Evolutionary conservation across 805 yeast genomes (phyloP).

Genomic region (Candida wancherniae): DNA sequence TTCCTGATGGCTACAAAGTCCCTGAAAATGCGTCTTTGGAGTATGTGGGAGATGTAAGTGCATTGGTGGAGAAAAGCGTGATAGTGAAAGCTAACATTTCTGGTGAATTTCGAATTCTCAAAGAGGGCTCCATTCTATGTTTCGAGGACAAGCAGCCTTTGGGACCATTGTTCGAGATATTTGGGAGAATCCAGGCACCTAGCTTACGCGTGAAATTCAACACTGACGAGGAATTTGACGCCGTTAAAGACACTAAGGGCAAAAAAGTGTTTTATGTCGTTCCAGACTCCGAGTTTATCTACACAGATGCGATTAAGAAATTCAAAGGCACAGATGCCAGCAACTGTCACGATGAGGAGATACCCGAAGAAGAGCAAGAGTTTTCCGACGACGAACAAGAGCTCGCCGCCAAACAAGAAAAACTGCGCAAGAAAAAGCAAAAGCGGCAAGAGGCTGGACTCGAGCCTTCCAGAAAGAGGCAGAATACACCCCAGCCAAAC

Average conservation of each 20-base stretch:
- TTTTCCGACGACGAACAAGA: constrained; percentile 94
- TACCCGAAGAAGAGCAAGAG: constrained; percentile 90
- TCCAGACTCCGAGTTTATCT: constrained; percentile 71
- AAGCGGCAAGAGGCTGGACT: constrained; percentile 21
- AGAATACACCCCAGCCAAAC: constrained; percentile 8
- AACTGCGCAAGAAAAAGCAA: constrained; percentile 54
- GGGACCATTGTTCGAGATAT: constrained; percentile 82
- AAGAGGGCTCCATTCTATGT: constrained; percentile 77
- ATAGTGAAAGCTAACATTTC: constrained; percentile 68
- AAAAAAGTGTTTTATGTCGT: constrained; percentile 69
- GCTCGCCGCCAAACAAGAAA: constrained; percentile 57
- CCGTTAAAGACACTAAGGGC: constrained; percentile 47
- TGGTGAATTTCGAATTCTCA: constrained; percentile 79
- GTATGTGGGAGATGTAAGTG: constrained; percentile 62
- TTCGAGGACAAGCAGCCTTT: constrained; percentile 63
- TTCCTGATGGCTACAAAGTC: constrained; percentile 65
- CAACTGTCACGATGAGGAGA: constrained; percentile 90
- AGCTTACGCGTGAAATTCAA: constrained; percentile 71
- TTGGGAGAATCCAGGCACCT: constrained; percentile 83
- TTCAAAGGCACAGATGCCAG: constrained; percentile 92
- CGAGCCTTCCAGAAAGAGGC: constrained; percentile 17
- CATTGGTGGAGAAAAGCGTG: constrained; percentile 66
- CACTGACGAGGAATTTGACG: constrained; percentile 43
- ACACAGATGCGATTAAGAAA: constrained; percentile 65
- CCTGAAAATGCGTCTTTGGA: constrained; percentile 62